A percentile compares a stretch with the other conserved stretches of the same genome.
Evolutionary conservation across 306 rosid species (phyloP).

Genomic region (Sechiopsis laciniata): DNA sequence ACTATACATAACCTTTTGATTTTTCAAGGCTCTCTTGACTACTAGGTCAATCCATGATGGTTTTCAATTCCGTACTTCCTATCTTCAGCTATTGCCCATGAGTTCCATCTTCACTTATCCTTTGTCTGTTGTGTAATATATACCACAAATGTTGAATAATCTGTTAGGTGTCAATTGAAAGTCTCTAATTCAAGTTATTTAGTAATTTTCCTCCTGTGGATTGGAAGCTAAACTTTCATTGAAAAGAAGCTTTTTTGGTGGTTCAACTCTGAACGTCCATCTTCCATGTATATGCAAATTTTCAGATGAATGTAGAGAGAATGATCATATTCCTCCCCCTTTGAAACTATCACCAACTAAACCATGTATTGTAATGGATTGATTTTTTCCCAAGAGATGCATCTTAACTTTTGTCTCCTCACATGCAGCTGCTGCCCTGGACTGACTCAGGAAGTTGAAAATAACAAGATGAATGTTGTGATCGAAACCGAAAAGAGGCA

Average conservation of each 20-base stretch:
- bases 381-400: neutral
- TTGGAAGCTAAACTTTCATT: neutral
- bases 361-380: slow-evolving; percentile 3
- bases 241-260: neutral
- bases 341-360: slow-evolving; percentile 18
- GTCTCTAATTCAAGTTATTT: slow-evolving; percentile 21
- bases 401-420: neutral
- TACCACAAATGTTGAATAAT: neutral
- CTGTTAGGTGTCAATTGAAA: neutral
- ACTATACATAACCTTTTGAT: too few species aligned
- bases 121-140: neutral
- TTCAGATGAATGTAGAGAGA: slow-evolving; percentile 33
- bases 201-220: neutral
- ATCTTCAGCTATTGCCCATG: neutral
- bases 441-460: slow-evolving; percentile 42
- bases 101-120: neutral
- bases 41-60: too few species aligned
- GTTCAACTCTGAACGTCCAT: slow-evolving; percentile 22
- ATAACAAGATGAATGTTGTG: slow-evolving; percentile 31
- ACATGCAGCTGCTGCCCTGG: slow-evolving; percentile 24
- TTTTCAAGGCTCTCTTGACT: too few species aligned
- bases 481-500: slow-evolving; percentile 37
- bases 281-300: slow-evolving; percentile 11
- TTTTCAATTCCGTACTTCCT: neutral
- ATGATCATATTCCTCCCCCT: slow-evolving; percentile 20